Evolutionary conservation across 768 basidiomycete species (phyloP), one percentile per base, ranked within the genome.

Genomic region (Phylloporus rhodoxanthus): DNA sequence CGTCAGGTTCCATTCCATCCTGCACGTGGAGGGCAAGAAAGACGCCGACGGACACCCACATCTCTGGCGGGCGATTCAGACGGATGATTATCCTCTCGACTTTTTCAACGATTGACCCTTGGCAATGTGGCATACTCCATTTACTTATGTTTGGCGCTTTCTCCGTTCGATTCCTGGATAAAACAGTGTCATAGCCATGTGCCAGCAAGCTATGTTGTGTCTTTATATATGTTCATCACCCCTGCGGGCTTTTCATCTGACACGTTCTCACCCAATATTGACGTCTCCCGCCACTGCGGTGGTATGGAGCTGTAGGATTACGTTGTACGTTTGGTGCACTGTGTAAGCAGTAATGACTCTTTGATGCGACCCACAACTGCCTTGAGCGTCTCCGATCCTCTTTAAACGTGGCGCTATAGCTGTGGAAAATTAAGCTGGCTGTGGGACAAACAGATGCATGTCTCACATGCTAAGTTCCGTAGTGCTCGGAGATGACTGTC

Each of bases 1-100:
- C 53, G 77, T 88, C 45, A 68, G 51, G 34, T 87, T 87, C 68
- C 87, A 90, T 63, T 86, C 85, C 3, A 63, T 89, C 37, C 81
- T 79, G 20, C 66, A 86, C 79, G 10, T 82, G 32, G 84, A 84
- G 57, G 76, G 75, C 34, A 65, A 73, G 51, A 64, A 65, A 45
- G 72, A 76, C 47, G 67, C 58, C 32, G 73, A 75, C 38, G 74
- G 73, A 8, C 74, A 72, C 23, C 78, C 82, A 2, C 76, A 71
- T 11, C 74, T 72, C 44, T 88, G 79, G 76, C 71, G 76, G 48
- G 87, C 86, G 9, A 76, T 89, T 54, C 85, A 88, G 55, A 75
- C 73, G 2, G 54, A 59, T 29, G 75, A 77, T 49, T 77, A 72
- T 15, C 81, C 82, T 2, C 69, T 90, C 47, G 57, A 57, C 17